Conservation (phyloP, 176 grass and related monocot species). For the Puya raimondii region DNA sequence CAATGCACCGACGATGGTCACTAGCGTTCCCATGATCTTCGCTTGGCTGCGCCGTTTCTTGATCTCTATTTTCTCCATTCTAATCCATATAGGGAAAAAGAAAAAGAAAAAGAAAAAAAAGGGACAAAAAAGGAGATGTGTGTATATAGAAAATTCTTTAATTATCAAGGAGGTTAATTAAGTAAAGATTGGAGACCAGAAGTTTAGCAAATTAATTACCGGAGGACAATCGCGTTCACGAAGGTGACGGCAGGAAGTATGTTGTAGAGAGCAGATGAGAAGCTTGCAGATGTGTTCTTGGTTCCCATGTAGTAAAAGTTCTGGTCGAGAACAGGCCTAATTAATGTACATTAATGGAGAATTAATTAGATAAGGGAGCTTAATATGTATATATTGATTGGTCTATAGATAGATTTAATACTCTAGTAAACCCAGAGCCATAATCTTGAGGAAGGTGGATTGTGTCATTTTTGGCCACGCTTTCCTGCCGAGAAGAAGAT, state of each 20-base stretch:
- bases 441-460: slow-evolving; percentile 48
- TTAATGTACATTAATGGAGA: neutral
- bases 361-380: neutral
- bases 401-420: slow-evolving; percentile 28
- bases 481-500: slow-evolving; percentile 43
- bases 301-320: slow-evolving; percentile 94
- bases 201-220: slow-evolving; percentile 21
- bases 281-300: slow-evolving; percentile 68
- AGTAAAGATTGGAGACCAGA: too few species aligned
- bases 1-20: slow-evolving; percentile 61
- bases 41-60: slow-evolving; percentile 52
- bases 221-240: slow-evolving; percentile 62
- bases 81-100: too few species aligned
- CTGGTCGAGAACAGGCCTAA: slow-evolving; percentile 86
- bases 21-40: slow-evolving; percentile 59
- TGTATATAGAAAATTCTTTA: neutral
- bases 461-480: slow-evolving; percentile 62
- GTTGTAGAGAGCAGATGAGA: slow-evolving; percentile 76
- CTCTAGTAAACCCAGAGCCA: slow-evolving; percentile 64
- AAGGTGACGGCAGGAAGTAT: slow-evolving; percentile 69
- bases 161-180: too few species aligned
- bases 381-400: neutral
- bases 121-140: neutral
- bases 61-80: slow-evolving; percentile 69
- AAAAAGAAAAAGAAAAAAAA: neutral